phyloP scores from a whole-genome alignment of 768 basidiomycete genomes.

The Exidia glandulosa region DNA sequence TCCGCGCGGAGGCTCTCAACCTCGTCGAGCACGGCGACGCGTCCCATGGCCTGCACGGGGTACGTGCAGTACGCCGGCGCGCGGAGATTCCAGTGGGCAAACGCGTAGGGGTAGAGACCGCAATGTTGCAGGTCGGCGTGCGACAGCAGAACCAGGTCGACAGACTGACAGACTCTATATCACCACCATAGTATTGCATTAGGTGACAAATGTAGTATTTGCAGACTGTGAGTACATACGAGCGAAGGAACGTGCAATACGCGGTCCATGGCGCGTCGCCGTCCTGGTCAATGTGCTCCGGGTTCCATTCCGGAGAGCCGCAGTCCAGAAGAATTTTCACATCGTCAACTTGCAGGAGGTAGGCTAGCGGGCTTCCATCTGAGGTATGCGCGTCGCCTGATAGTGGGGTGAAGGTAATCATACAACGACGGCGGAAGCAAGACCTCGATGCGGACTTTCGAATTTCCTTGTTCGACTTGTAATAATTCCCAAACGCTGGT shows the following conservation, averaged over 20 bases:
- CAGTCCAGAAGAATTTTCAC: constrained; percentile 89
- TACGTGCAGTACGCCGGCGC: constrained; percentile 91
- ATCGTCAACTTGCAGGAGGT: constrained; percentile 90
- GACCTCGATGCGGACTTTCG: too few relatives aligned
- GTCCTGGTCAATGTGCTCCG: constrained; percentile 29
- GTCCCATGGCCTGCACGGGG: constrained; percentile 91
- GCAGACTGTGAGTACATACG: constrained; percentile 36
- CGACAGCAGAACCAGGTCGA: constrained; percentile 88
- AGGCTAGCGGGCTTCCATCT: constrained; percentile 56
- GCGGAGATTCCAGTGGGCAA: constrained; percentile 74
- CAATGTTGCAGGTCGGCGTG: constrained; percentile 86
- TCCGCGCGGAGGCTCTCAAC: constrained; percentile 71
- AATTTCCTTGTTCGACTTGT: too few relatives aligned
- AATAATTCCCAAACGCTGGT: too few relatives aligned
- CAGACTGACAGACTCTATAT: constrained; percentile 56
- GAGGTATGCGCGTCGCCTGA: constrained; percentile 70
- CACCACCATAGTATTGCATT: neutral
- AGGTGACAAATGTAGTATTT: neutral
- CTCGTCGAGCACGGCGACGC: constrained; percentile 84
- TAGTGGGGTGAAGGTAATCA: constrained; percentile 93
- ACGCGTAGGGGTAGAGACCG: constrained; percentile 88
- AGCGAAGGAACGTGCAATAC: constrained; percentile 56
- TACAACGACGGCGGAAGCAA: too few relatives aligned
- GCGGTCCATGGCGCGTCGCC: constrained; percentile 40
- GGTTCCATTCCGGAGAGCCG: constrained; percentile 81